Conservation (phyloP, 148 eudicot genomes). For the Tetragonia tetragonoides region DNA sequence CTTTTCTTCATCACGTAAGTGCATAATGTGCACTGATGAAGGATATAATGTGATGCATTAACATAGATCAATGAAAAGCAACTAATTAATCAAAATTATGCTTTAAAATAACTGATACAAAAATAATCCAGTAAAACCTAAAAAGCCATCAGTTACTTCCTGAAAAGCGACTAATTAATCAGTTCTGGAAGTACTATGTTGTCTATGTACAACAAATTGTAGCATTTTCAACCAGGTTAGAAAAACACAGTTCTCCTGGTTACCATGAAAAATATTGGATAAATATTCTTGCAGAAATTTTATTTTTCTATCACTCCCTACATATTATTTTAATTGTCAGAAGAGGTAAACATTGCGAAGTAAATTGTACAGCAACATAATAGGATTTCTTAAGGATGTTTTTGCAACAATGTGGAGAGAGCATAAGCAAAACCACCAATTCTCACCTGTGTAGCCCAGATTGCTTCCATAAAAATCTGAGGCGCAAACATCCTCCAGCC, state of each 20-base stretch:
- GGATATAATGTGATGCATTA: not conserved
- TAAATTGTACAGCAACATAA: not conserved
- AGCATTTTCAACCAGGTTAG: too few species aligned
- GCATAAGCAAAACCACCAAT: not conserved
- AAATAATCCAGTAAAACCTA: too few species aligned
- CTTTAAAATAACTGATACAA: not conserved
- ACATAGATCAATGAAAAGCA: not conserved
- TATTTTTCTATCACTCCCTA: too few species aligned
- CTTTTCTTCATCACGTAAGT: not conserved
- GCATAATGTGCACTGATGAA: not conserved
- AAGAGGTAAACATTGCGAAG: not conserved
- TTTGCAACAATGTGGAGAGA: not conserved
- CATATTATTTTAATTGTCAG: too few species aligned
- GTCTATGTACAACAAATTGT: too few species aligned
- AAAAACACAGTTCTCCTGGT: too few species aligned
- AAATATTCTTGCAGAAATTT: too few species aligned
- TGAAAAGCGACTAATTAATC: too few species aligned
- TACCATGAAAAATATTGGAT: too few species aligned
- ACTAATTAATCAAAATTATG: not conserved
- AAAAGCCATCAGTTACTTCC: too few species aligned
- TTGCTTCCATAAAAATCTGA: conserved; percentile 50
- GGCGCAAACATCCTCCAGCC: conserved; percentile 55
- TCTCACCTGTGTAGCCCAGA: conserved; percentile 75
- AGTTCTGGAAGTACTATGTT: too few species aligned
- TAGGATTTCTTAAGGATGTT: not conserved